A percentile compares a stretch with the other conserved stretches of the same genome.
Evolutionary conservation across 495 filamentous ascomycete species (phyloP).

Genomic region (Penicillium desertorum): DNA sequence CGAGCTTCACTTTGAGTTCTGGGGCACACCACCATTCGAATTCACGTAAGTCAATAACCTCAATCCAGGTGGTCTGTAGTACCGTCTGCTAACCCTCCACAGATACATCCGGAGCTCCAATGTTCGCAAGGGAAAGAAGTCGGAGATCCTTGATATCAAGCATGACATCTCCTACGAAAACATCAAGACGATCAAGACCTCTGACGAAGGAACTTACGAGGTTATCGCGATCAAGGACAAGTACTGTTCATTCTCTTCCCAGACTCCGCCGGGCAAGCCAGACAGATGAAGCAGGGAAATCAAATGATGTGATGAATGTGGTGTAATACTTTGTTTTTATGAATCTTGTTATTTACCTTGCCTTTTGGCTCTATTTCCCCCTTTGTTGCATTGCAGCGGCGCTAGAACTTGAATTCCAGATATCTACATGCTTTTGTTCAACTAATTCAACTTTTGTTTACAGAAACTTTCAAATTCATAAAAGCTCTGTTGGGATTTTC

Average conservation of each 20-base stretch:
- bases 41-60: conserved; percentile 63
- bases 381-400: conserved; percentile 42
- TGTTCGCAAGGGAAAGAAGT: conserved; percentile 68
- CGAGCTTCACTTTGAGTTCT: conserved; percentile 89
- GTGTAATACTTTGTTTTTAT: conserved; percentile 22
- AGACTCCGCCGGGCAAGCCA: conserved; percentile 50
- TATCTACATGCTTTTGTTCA: conserved; percentile 10
- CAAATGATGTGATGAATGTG: conserved; percentile 23
- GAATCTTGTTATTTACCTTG: conserved; percentile 16
- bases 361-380: conserved; percentile 6
- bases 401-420: conserved; percentile 23
- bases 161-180: conserved; percentile 80
- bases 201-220: conserved; percentile 94
- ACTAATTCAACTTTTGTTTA: conserved; percentile 1
- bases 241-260: conserved; percentile 80
- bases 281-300: conserved; percentile 33
- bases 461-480: background rate
- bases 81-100: conserved; percentile 14
- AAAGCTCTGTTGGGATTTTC: background rate
- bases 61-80: background rate
- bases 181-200: conserved; percentile 74
- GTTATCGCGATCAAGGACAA: conserved; percentile 92
- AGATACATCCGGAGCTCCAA: conserved; percentile 88
- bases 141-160: conserved; percentile 81
- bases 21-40: conserved; percentile 93